Base-by-base conservation (phyloP, 2,329 filamentous ascomycete genomes). In the Didymella pinodella region DNA sequence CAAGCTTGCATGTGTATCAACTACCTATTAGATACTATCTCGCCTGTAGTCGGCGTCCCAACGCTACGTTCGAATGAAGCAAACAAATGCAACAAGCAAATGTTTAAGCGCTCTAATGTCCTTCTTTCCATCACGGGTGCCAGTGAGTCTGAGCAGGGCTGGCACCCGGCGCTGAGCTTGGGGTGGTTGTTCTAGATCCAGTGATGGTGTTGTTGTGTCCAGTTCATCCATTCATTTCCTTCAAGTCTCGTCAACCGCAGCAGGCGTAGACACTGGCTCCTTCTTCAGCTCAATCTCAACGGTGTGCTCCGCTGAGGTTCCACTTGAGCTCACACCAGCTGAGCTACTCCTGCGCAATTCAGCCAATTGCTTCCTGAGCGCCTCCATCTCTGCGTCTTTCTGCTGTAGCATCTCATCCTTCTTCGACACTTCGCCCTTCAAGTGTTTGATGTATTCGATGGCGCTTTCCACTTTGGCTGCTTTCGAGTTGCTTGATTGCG, bases 391-490 rank as follows among this genome's bases (percentile, higher is more conserved):
- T 65, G 83, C 83, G 69, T 91, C 90, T 16, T 90, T 86, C 55
- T 84, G 83, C 25, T 84, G 84, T 14, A 93, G 85, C 66, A 87
- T 81, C 60, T 79, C 81, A 50, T 88, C 88, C 22, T 88, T 88
- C 32, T 87, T 85, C 2, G 83, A 85, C 16, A 92, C 80, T 73
- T 96, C 90, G 67, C 86, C 81, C 77, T 96, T 88, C 61, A 99
- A 79, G 60, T 88, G 85, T 77, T 92, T 94, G 79, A 99, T 97
- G 74, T 98, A 97, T 57, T 93, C 89, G 69, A 98, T 98, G 1
- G 95, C 95, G 79, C 91, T 89, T 78, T 99, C 95, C n/a, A 99
- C 95, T 0, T 96, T 97, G 67, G 91, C 96, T 1, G 95, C 95
- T 77, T 98, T 99, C 79, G 93, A 97, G 70, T 73, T 75, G 57